These are phyloP conservation scores for Gossypium schwendimanii DNA, from an alignment of 441 rosid species.

Conservation along the genomic window DNA sequence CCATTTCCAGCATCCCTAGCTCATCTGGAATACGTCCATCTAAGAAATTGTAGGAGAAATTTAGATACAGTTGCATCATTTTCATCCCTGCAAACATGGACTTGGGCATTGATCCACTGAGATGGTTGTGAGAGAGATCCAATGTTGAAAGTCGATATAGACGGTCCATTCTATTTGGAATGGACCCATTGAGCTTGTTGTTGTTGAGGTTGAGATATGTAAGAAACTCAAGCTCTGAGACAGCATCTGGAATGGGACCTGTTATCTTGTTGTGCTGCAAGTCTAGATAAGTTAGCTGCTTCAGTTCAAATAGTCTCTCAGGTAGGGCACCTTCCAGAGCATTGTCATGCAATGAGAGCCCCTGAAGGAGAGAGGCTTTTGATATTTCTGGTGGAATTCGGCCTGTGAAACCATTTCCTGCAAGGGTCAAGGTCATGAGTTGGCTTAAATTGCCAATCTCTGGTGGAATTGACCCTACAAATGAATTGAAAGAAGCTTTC, in stretches of 20 bases:
- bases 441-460: conserved; percentile 57
- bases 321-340: conserved; percentile 54
- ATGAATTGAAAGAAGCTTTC: conserved; percentile 34
- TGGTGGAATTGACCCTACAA: conserved; percentile 51
- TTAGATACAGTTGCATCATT: conserved; percentile 50
- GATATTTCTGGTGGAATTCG: conserved; percentile 52
- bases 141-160: conserved; percentile 39
- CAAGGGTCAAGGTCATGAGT: conserved; percentile 35
- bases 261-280: conserved; percentile 52
- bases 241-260: conserved; percentile 40
- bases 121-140: conserved; percentile 65
- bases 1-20: conserved; percentile 59
- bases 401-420: conserved; percentile 52
- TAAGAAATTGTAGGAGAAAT: conserved; percentile 58
- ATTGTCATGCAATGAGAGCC: conserved; percentile 42
- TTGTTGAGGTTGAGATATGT: conserved; percentile 42
- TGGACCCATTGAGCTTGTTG: conserved; percentile 62
- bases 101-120: conserved; percentile 49
- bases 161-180: conserved; percentile 48
- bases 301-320: conserved; percentile 43
- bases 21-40: conserved; percentile 54
- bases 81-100: conserved; percentile 33
- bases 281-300: conserved; percentile 39
- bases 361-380: conserved; percentile 58
- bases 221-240: conserved; percentile 56